phyloP scores from a whole-genome alignment of 1,284 basidiomycete genomes.

The Trichosporon faecale region DNA sequence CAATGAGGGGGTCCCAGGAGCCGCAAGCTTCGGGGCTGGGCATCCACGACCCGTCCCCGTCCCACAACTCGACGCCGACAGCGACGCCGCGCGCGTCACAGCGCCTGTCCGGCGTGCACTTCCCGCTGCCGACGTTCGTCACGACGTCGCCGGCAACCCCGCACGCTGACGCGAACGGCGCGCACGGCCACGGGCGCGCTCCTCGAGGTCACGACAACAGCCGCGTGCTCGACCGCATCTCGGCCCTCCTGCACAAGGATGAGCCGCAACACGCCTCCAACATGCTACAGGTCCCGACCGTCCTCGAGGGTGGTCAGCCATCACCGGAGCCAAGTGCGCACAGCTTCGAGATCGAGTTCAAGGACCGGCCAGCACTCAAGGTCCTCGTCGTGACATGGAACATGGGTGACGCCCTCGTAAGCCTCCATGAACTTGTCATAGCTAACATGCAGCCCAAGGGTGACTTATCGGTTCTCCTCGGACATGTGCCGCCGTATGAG shows the following conservation, averaged over 20 bases:
- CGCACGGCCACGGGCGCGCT: neutral
- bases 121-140: neutral
- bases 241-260: neutral
- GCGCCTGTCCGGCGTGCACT: neutral
- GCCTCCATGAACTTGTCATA: conserved; percentile 15
- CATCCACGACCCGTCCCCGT: neutral
- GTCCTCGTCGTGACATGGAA: conserved; percentile 57
- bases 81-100: neutral
- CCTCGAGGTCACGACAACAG: conserved; percentile 1
- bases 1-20: conserved; percentile 5
- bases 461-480: conserved; percentile 55
- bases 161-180: neutral
- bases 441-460: conserved; percentile 49
- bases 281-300: neutral
- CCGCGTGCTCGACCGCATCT: neutral
- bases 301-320: neutral
- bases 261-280: neutral
- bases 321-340: conserved; percentile 6
- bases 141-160: neutral
- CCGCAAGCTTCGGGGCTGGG: neutral
- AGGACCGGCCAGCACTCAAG: conserved; percentile 52
- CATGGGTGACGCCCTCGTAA: conserved; percentile 54
- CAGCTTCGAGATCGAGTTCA: conserved; percentile 10
- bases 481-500: conserved; percentile 52
- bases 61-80: neutral